Conservation (phyloP, 2,329 filamentous ascomycete species). For the Colletotrichum horii region DNA sequence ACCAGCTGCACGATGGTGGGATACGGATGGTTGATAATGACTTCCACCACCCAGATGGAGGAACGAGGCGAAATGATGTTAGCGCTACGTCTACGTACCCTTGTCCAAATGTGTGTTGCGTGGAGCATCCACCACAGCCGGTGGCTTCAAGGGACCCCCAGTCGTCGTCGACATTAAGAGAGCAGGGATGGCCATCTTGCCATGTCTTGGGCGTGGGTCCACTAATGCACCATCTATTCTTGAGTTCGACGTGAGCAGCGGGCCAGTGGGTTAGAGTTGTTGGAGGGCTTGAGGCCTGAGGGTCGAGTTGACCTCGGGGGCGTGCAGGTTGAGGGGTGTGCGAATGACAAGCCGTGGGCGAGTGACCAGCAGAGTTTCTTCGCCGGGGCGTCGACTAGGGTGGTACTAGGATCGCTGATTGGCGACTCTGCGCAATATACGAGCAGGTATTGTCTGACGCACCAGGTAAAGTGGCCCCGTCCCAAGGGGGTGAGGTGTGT, state of each 20-base stretch:
- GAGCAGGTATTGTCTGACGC: slow-evolving; percentile 54
- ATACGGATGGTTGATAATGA: slow-evolving; percentile 25
- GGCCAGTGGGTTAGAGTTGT: slow-evolving; percentile 38
- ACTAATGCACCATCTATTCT: slow-evolving; percentile 51
- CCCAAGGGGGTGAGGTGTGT: slow-evolving; percentile 27
- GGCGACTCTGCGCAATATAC: slow-evolving; percentile 57
- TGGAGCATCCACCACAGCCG: slow-evolving; percentile 37
- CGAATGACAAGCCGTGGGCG: slow-evolving; percentile 21
- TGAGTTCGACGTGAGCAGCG: slow-evolving; percentile 31
- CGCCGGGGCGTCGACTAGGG: slow-evolving; percentile 27
- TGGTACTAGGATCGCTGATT: slow-evolving; percentile 30
- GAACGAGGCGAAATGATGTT: slow-evolving; percentile 25
- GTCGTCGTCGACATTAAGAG: slow-evolving; percentile 23
- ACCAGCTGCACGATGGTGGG: slow-evolving; percentile 15
- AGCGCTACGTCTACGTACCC: slow-evolving; percentile 21
- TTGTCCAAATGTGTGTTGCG: slow-evolving; percentile 31
- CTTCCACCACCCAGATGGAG: slow-evolving; percentile 12
- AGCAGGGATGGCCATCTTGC: slow-evolving; percentile 31
- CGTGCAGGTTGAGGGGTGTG: slow-evolving; percentile 25
- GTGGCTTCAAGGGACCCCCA: slow-evolving; percentile 26
- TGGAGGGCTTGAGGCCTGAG: slow-evolving; percentile 21
- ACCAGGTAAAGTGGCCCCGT: slow-evolving; percentile 46
- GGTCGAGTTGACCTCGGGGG: slow-evolving; percentile 15
- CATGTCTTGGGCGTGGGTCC: slow-evolving; percentile 28
- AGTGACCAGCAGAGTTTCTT: slow-evolving; percentile 29